phyloP scores from a whole-genome alignment of 2,329 filamentous ascomycete species.

The Lecanoromycetidae sp. region DNA sequence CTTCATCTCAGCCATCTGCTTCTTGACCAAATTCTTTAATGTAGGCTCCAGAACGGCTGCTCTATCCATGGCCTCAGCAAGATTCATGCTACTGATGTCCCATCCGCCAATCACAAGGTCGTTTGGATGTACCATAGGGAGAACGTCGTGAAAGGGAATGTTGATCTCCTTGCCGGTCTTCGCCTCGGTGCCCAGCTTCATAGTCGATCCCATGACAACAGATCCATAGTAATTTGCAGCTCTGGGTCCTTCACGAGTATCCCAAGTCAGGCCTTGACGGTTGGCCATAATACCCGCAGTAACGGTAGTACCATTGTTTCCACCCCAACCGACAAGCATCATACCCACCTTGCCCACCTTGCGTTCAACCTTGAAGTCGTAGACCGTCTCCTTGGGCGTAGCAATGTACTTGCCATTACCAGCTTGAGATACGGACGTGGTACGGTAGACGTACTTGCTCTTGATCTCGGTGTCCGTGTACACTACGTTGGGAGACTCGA shows the following conservation, averaged over 20 bases:
- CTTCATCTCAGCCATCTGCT: conserved; percentile 82
- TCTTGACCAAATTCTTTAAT: conserved; percentile 76
- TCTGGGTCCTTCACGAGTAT: conserved; percentile 78
- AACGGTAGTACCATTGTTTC: conserved; percentile 96
- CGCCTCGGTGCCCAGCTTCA: conserved; percentile 85
- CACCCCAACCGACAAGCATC: conserved; percentile 96
- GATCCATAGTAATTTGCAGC: conserved; percentile 97
- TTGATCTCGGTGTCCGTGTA: conserved; percentile 83
- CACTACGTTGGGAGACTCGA: conserved; percentile 81
- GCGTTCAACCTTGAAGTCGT: conserved; percentile 96
- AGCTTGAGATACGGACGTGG: conserved; percentile 65
- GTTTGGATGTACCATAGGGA: conserved; percentile 96
- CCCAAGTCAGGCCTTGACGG: conserved; percentile 73
- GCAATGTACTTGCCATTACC: conserved; percentile 68
- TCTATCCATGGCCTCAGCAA: conserved; percentile 88
- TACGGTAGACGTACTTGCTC: conserved; percentile 93
- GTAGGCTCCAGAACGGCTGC: conserved; percentile 91
- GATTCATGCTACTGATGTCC: conserved; percentile 88
- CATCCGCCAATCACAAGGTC: conserved; percentile 91
- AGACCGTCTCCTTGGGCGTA: conserved; percentile 74
- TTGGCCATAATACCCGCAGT: conserved; percentile 97
- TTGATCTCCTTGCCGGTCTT: conserved; percentile 82
- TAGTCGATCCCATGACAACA: conserved; percentile 89
- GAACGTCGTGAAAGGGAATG: conserved; percentile 84
- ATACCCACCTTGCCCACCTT: conserved; percentile 85